Evolutionary conservation across 768 basidiomycete genomes (phyloP), one percentile per base, ranked within the genome.

Genomic region (Rickenella mellea): DNA sequence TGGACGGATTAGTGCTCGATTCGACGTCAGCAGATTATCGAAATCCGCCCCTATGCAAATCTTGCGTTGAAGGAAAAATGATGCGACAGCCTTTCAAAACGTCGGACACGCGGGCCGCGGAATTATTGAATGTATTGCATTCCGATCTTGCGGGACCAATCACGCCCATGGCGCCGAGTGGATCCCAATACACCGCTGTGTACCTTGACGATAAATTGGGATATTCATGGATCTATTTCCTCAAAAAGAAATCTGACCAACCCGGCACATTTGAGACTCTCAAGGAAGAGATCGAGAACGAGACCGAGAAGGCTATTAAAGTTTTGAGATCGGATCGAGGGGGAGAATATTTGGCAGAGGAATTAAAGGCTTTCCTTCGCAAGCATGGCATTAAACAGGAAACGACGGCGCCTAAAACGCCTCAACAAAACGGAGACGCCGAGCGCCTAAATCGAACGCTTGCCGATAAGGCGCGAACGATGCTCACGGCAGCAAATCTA

Each of bases 71-170:
- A 6, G 60, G 60, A 10, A 64, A 64, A 39, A 41, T 44, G 33
- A 29, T 39, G 14, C 40, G 48, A 17, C 32, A 22, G 44, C 48
- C 41, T 47, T 49, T 31, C 5, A 35, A 21, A 35, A 35, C 15
- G 5, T 21, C 32, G 22, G 8, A 6, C 5, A 27, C n/a, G 42
- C 41, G 32, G 4, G 41, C 53, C 15, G 12, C 39, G 26, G 21
- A 10, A 2, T 41, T 44, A 22, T 52, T 61, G 5, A 47, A 50
- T 3, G 50, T 49, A 2, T 49, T 65, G 12, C 60, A 60, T 44
- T 46, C 49, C 27, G 63, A 65, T 38, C 24, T 64, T 1, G 43
- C 55, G 10, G 61, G 63, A n/a, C 62, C 61, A 7, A 38, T 62
- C 3, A 44, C 54, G n/a, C n/a, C n/a, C 15, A n/a, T 17, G 32